Conservation (phyloP, 2,329 filamentous ascomycete genomes). For the Myotisia sp. region DNA sequence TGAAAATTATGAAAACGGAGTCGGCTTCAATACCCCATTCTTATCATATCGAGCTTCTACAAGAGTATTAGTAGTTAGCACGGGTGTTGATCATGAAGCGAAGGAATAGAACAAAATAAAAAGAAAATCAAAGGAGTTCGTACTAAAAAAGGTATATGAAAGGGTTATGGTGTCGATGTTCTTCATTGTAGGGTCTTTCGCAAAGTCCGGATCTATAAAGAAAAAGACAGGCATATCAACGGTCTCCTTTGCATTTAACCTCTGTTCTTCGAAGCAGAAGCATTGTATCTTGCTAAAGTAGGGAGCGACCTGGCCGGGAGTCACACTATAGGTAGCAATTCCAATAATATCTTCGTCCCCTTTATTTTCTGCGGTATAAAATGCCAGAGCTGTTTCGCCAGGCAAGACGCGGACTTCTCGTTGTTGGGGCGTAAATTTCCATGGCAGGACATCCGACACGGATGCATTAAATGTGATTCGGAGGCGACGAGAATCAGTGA, state of each 20-base stretch:
- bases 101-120: background rate
- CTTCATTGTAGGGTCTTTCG: constrained; percentile 83
- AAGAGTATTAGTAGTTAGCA: background rate
- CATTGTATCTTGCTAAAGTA: constrained; percentile 99
- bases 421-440: constrained; percentile 96
- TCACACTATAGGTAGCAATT: constrained; percentile 94
- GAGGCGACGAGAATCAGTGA: constrained; percentile 67
- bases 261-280: constrained; percentile 96
- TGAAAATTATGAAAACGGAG: constrained; percentile 25
- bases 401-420: constrained; percentile 89
- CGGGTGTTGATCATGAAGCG: background rate
- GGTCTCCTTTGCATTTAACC: constrained; percentile 84
- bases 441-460: constrained; percentile 86
- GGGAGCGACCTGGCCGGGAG: constrained; percentile 83
- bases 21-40: constrained; percentile 53
- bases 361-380: constrained; percentile 92
- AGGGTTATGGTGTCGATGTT: constrained; percentile 89
- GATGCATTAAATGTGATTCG: constrained; percentile 93
- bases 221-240: constrained; percentile 99
- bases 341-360: constrained; percentile 89
- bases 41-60: constrained; percentile 73
- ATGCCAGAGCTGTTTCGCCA: constrained; percentile 90
- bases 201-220: constrained; percentile 91
- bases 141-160: constrained; percentile 97
- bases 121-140: constrained; percentile 28